Percentiles rank a stretch among this genome's conserved stretches.
These are phyloP conservation scores for Lodderomyces elongisporus DNA, from an alignment of 1,139 yeast genomes.

Conservation along the genomic window DNA sequence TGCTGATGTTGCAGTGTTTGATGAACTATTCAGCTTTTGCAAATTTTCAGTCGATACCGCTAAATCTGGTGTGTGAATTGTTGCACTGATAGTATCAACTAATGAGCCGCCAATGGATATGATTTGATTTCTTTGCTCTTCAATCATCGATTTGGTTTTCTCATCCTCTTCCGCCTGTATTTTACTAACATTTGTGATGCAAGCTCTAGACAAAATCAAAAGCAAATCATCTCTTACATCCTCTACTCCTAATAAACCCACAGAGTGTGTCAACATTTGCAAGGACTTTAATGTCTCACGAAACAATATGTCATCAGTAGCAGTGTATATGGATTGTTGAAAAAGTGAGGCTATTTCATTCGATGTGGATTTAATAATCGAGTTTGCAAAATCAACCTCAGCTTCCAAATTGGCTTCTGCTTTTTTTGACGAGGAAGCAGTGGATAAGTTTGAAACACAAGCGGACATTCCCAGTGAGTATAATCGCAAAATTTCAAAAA, in stretches of 20 bases:
- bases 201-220: conserved; percentile 50
- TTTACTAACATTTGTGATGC: conserved; percentile 37
- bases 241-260: conserved; percentile 64
- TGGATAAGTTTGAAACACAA: conserved; percentile 44
- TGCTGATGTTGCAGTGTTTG: not conserved
- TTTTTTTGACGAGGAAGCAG: conserved; percentile 16
- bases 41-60: conserved; percentile 1
- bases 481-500: conserved; percentile 48
- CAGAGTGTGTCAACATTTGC: conserved; percentile 75
- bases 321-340: conserved; percentile 53
- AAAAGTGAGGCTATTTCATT: conserved; percentile 44
- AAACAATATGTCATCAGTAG: conserved; percentile 63
- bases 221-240: conserved; percentile 59
- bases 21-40: conserved; percentile 5
- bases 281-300: conserved; percentile 63
- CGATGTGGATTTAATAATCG: conserved; percentile 41
- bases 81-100: conserved; percentile 42
- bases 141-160: conserved; percentile 1
- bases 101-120: conserved; percentile 56
- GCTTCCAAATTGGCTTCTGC: conserved; percentile 24
- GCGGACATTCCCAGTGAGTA: conserved; percentile 68
- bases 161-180: not conserved
- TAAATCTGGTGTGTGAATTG: not conserved
- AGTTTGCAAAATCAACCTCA: conserved; percentile 35
- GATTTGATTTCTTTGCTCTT: conserved; percentile 30